These are phyloP conservation scores for Rubroshorea leprosula DNA, from an alignment of 345 rosid species.

Conservation along the genomic window DNA sequence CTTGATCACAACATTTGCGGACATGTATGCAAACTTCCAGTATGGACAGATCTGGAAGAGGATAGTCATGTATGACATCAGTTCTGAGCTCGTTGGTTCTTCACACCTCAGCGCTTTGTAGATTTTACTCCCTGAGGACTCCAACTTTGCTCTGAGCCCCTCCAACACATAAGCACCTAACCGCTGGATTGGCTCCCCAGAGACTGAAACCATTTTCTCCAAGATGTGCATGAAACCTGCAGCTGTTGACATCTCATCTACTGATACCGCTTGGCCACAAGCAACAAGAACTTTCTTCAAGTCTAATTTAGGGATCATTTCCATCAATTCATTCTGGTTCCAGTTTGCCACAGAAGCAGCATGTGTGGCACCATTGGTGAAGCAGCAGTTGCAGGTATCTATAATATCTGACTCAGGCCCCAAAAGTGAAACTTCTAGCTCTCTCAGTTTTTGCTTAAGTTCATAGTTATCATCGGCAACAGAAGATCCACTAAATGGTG, in stretches of 20 bases:
- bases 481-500: conserved; percentile 76
- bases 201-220: conserved; percentile 87
- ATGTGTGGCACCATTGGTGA: conserved; percentile 33
- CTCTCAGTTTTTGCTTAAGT: conserved; percentile 57
- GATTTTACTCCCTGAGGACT: conserved; percentile 78
- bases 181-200: conserved; percentile 78
- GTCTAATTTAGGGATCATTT: conserved; percentile 53
- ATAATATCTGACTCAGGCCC: conserved; percentile 52
- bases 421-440: conserved; percentile 58
- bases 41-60: conserved; percentile 77
- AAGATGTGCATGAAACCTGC: conserved; percentile 52
- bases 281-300: conserved; percentile 52
- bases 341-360: conserved; percentile 28
- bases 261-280: conserved; percentile 62
- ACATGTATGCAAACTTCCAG: conserved; percentile 80
- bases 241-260: conserved; percentile 41
- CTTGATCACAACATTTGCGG: conserved; percentile 64
- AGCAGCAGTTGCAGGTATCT: conserved; percentile 46
- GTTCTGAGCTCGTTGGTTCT: conserved; percentile 76
- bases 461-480: conserved; percentile 40
- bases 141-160: conserved; percentile 89
- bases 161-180: conserved; percentile 87
- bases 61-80: conserved; percentile 86
- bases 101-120: conserved; percentile 76
- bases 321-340: conserved; percentile 43